Evolutionary conservation across 805 yeast species (phyloP).

Genomic region (Priceomyces melissophilus): DNA sequence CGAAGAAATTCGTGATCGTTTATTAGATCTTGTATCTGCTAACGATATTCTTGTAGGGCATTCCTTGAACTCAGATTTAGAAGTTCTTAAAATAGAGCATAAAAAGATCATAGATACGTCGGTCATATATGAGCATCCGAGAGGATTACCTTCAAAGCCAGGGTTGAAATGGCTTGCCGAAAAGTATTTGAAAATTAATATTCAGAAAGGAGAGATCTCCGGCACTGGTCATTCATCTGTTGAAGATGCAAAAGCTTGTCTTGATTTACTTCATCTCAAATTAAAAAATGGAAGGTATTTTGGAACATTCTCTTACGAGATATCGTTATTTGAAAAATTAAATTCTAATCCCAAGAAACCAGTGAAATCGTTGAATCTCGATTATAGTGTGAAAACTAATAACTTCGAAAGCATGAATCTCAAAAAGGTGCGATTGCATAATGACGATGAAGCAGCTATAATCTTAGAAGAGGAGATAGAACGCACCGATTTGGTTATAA

Average conservation of each 20-base stretch:
- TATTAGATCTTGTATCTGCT: slow-evolving; percentile 46
- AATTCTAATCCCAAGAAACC: slow-evolving; percentile 3
- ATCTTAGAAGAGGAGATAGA: slow-evolving; percentile 33
- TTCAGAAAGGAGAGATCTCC: slow-evolving; percentile 57
- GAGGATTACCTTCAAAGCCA: slow-evolving; percentile 81
- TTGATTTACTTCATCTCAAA: slow-evolving; percentile 71
- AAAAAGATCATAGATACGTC: slow-evolving; percentile 80
- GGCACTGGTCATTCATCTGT: slow-evolving; percentile 77
- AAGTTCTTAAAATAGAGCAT: slow-evolving; percentile 68
- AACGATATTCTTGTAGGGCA: slow-evolving; percentile 81
- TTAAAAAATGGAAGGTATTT: slow-evolving; percentile 60
- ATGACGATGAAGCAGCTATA: slow-evolving; percentile 60
- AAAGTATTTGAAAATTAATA: slow-evolving; percentile 50
- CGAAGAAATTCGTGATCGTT: slow-evolving; percentile 60
- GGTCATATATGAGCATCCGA: slow-evolving; percentile 67
- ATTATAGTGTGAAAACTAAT: slow-evolving; percentile 19
- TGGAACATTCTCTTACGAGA: slow-evolving; percentile 44
- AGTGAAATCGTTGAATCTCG: slow-evolving; percentile 18
- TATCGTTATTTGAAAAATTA: slow-evolving; percentile 21
- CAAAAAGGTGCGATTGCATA: slow-evolving; percentile 38
- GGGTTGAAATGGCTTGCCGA: slow-evolving; percentile 69
- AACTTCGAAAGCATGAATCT: slow-evolving; percentile 15
- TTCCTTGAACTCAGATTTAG: slow-evolving; percentile 80
- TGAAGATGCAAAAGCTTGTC: slow-evolving; percentile 80
- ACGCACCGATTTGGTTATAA: slow-evolving; percentile 46